These are phyloP conservation scores for Tulasnella sp. DNA, from an alignment of 768 basidiomycete genomes.

Conservation along the genomic window DNA sequence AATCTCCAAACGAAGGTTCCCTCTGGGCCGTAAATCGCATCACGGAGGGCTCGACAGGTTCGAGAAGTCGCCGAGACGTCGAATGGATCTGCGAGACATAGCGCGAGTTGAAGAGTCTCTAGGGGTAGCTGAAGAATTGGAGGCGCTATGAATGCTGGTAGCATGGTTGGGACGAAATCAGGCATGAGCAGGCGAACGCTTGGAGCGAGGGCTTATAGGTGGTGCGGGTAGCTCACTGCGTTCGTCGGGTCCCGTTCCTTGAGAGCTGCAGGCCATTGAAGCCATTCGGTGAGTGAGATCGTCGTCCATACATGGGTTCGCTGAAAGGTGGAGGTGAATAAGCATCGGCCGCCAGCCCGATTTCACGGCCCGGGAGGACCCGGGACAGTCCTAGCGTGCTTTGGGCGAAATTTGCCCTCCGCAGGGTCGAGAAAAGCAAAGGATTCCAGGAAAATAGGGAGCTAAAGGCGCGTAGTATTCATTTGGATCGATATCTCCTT, in stretches of 20 bases:
- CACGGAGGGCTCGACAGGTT: conserved; percentile 44
- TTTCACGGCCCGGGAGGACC: neutral
- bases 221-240: neutral
- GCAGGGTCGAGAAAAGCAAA: neutral
- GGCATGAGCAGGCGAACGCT: neutral
- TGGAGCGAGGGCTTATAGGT: neutral
- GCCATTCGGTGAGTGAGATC: neutral
- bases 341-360: neutral
- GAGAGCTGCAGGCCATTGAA: neutral
- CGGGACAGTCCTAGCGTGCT: neutral
- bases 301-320: neutral
- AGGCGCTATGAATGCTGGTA: neutral
- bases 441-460: neutral
- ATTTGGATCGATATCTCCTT: no score
- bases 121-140: conserved; percentile 40
- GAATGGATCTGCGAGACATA: conserved; percentile 47
- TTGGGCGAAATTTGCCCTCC: neutral
- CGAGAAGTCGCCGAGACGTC: conserved; percentile 54
- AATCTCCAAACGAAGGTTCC: conserved; percentile 64
- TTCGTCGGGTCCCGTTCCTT: neutral
- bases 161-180: neutral
- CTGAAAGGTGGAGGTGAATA: neutral
- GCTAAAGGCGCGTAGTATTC: neutral
- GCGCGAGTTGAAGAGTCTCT: conserved; percentile 53
- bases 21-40: conserved; percentile 42